Percentiles rank a stretch among this genome's conserved stretches.
Conservation (phyloP, 2,329 filamentous ascomycete genomes). For the Fusarium buxicola region DNA sequence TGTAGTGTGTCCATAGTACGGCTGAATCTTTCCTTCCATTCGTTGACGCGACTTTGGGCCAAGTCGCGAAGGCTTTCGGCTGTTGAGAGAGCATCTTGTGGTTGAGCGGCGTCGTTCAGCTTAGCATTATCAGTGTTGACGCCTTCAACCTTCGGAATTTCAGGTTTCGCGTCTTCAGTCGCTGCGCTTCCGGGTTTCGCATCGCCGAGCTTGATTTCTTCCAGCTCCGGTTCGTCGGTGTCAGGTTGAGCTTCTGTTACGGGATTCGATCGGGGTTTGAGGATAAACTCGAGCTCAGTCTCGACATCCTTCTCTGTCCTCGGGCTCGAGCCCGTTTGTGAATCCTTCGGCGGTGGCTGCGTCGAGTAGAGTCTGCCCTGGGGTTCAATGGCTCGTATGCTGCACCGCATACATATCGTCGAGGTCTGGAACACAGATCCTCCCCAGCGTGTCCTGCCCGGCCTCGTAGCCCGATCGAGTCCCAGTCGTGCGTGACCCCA, state of each 20-base stretch:
- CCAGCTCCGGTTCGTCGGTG: conserved; percentile 17
- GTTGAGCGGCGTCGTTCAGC: conserved; percentile 11
- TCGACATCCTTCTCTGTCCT: conserved; percentile 33
- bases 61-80: conserved; percentile 47
- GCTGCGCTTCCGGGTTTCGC: background rate
- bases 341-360: conserved; percentile 38
- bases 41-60: conserved; percentile 49
- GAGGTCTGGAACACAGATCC: conserved; percentile 24
- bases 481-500: conserved; percentile 46
- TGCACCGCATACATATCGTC: conserved; percentile 39
- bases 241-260: conserved; percentile 23
- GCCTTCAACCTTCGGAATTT: conserved; percentile 11
- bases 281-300: conserved; percentile 35
- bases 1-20: conserved; percentile 89
- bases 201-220: conserved; percentile 10
- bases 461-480: conserved; percentile 38
- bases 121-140: conserved; percentile 17
- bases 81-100: conserved; percentile 30
- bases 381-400: conserved; percentile 37
- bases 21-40: conserved; percentile 51
- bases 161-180: conserved; percentile 10
- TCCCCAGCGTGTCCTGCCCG: conserved; percentile 34
- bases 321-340: conserved; percentile 20
- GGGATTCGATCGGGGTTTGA: conserved; percentile 32
- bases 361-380: conserved; percentile 45